Base-by-base conservation (phyloP, 331 rosid genomes). In the Telfairia occidentalis region DNA sequence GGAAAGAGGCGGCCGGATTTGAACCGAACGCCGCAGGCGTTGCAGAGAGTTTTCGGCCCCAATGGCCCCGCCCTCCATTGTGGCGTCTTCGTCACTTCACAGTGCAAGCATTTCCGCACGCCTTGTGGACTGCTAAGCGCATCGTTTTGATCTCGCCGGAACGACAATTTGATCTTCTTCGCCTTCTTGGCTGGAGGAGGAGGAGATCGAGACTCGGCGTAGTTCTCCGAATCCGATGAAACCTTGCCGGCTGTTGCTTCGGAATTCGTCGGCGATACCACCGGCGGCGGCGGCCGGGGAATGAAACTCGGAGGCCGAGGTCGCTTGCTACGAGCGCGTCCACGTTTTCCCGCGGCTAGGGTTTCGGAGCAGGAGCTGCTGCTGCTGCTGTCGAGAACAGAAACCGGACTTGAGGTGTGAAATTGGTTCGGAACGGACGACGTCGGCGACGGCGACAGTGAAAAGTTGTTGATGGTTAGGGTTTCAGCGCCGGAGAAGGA, bases 11-110 rank as follows among this genome's bases (percentile, higher is more conserved):
- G 81, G 12, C 99, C 97, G 0, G 99, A 95, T 79, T 95, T 95
- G 85, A 78, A 89, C 37, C 97, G 93, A 28, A 95, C 99, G 15
- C 99, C 97, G 21, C 99, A 95, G 0, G 99, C 99, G 57, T 95
- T 95, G 84, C 99, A 95, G 3, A 95, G 92, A 69, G 97, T 95
- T 86, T 95, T 95, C 0, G 99, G 99, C 65, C 97, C 99, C 89
- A 92, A 81, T 43, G 99, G 99, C 3, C 99, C 99, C 21, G 99
- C 99, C 81, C 99, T 82, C 99, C 99, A 95, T 67, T 95, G 97
- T 34, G 97, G 99, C 28, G 97, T 95, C 90, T 95, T 95, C 6
- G 97, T 95, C 54, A 95, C 89, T 86, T 95, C 99, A 76, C 99
- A 95, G 81, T 95, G 99, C 89, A 90, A 82, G 53, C 99, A 95